Base-by-base conservation (phyloP, 148 eudicot genomes). In the Fallopia convolvulus region DNA sequence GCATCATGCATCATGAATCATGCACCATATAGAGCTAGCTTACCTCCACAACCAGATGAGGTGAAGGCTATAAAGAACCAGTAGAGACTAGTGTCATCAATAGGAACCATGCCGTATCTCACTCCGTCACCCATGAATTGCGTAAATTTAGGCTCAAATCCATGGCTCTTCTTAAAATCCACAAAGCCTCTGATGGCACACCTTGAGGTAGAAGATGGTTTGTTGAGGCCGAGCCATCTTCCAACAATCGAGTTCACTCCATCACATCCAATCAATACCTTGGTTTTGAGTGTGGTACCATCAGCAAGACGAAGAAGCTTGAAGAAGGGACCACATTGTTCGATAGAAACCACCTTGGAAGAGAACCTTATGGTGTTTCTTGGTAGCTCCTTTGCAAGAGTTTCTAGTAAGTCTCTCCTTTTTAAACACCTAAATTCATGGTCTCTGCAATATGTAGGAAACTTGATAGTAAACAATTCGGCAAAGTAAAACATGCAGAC, bases 231-330 rank as follows among this genome's bases (percentile, higher is more conserved):
- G 30, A 80, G 58, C 74, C 74, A 72, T 41, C 60, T 41, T 41
- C 76, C 79, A 26, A 80, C 82, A 53, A 44, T 46, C 55, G 82
- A 80, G 76, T 80, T 63, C 79, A 80, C 83, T 9, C 83, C 79
- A 60, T 80, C 79, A 18, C 83, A 80, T 32, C 83, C 83, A 56
- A 77, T 80, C 79, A 80, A 36, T 10, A 80, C 84, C 84, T 79
- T 82, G 44, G 90, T 58, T 78, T 83, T 86, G 5, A 89, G 5
- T n/a, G 77, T 55, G 61, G 90, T 74, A 44, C 93, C 93, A 79
- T 89, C 90, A 23, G 85, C 84, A 40, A 89, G 88, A 80, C 85
- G 90, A 14, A 89, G 71, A 52, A 85, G 74, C 82, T 89, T 89
- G 55, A 75, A 61, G 72, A 33, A 68, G 50, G 30, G 39, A 50